Evolutionary conservation across 163 green algal genomes (phyloP).

Genomic region (Scenedesmus sp.): DNA sequence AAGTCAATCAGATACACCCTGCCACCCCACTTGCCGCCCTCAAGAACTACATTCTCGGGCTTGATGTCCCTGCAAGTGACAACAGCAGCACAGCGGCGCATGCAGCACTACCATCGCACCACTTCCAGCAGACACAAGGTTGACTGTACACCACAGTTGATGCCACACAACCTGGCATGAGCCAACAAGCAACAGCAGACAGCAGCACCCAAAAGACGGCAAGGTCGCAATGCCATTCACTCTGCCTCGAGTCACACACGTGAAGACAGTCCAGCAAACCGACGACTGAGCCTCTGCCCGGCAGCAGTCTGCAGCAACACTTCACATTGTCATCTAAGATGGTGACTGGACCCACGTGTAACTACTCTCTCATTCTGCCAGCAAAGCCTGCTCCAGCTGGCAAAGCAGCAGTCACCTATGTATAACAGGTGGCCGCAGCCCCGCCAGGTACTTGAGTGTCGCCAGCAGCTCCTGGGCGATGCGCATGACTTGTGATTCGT

Average conservation of each 20-base stretch:
- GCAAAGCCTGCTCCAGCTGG: not conserved
- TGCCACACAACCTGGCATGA: too few relatives aligned
- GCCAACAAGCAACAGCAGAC: too few relatives aligned
- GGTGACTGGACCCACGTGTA: too few relatives aligned
- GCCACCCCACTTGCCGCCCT: conserved; percentile 74
- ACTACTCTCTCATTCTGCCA: not conserved
- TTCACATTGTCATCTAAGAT: too few relatives aligned
- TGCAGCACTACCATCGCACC: not conserved
- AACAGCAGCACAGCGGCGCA: not conserved
- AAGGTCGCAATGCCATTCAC: too few relatives aligned
- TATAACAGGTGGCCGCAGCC: conserved; percentile 78
- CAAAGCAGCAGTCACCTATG: conserved; percentile 50
- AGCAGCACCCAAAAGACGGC: too few relatives aligned
- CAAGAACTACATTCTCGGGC: conserved; percentile 89
- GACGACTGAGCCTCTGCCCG: not conserved
- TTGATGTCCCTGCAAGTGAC: conserved; percentile 74
- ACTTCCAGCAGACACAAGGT: too few relatives aligned
- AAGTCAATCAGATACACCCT: conserved; percentile 92
- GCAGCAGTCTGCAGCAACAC: not conserved
- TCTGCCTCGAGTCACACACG: too few relatives aligned
- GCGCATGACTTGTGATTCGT: conserved; percentile 77
- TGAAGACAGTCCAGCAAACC: too few relatives aligned
- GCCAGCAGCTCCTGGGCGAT: conserved; percentile 83
- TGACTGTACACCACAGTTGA: too few relatives aligned
- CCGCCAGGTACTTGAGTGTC: conserved; percentile 88